Evolutionary conservation across 345 rosid genomes (phyloP), one percentile per base, ranked within the genome.

Genomic region (Salix dunnii): DNA sequence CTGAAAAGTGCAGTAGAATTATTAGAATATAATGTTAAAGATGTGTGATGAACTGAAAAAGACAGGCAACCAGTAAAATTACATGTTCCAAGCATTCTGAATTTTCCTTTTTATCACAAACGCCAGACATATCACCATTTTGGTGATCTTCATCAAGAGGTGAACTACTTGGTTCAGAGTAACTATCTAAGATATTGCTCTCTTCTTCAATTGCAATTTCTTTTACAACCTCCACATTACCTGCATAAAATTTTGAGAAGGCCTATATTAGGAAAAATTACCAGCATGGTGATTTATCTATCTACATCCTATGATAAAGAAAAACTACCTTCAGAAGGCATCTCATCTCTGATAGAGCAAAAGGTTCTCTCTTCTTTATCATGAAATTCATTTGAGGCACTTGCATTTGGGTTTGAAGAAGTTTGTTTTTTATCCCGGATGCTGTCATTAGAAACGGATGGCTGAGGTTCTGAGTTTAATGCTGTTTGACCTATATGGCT

Each of bases 321-420:
- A 66, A 35, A 23, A 42, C 30, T 87, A 93, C 98, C 98, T 87
- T 68, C 76, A 13, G 81, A 80, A 75, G 58, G 72, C 48, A 53
- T 79, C 79, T 81, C 82, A 21, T 86, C 85, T 67, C 67, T 60
- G 10, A 18, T 62, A 33, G 76, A 73, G 51, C 51, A 69, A 11
- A 43, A 67, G 12, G 48, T 79, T 78, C 80, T 88, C 42, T 79
- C 91, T 30, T 75, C 84, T 53, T 76, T 76, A 70, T 76, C 86
- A 72, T 73, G 71, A 72, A 67, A 46, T 33, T 85, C 80, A 49
- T 64, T 67, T 11, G 72, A 70, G 82, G 76, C 78, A 81, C 72
- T 70, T 25, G 77, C 40, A 77, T 72, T 74, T 12, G 65, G 23
- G 68, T 68, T 69, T 10, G 63, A 2, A 78, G 78, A 74, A 67